A percentile compares a stretch with the other conserved stretches of the same genome.
Conservation (phyloP, 208 protist genomes). For the Trypanosoma cruzi region DNA sequence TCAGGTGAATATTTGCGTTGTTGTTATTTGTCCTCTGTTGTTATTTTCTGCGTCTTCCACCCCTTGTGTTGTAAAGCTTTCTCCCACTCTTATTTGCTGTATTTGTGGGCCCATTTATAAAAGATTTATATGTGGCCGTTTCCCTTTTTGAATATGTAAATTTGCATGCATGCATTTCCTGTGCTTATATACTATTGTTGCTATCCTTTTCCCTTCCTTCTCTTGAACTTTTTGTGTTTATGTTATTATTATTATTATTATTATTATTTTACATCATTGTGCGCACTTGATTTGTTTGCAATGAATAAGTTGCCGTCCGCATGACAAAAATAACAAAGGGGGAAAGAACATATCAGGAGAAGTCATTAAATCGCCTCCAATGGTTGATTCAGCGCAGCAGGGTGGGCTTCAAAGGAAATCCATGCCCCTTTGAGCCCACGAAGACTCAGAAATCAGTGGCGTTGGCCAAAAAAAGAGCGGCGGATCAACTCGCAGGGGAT, state of each 20-base stretch:
- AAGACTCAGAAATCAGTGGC: conserved; percentile 74
- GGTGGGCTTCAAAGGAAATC: conserved; percentile 82
- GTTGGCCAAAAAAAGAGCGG: conserved; percentile 29
- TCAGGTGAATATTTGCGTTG: too few relatives aligned
- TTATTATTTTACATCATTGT: not conserved
- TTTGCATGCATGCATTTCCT: not conserved
- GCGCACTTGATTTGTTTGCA: not conserved
- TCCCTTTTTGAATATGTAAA: not conserved
- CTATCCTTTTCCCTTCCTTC: not conserved
- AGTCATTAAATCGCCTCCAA: conserved; percentile 65
- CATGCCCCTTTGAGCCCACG: conserved; percentile 57
- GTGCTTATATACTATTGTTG: not conserved
- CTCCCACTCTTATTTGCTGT: too few relatives aligned
- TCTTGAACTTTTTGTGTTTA: not conserved
- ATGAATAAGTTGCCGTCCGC: not conserved
- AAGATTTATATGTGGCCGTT: not conserved
- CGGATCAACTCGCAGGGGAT: conserved; percentile 41
- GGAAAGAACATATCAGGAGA: conserved; percentile 52
- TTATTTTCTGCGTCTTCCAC: too few relatives aligned
- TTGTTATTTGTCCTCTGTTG: too few relatives aligned
- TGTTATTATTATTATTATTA: not conserved
- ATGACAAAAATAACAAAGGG: not conserved
- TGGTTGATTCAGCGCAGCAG: conserved; percentile 78
- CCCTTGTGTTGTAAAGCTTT: too few relatives aligned
- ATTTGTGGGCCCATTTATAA: not conserved